These are phyloP conservation scores for Limnanthes douglasii DNA, from an alignment of 345 rosid species.

Conservation along the genomic window DNA sequence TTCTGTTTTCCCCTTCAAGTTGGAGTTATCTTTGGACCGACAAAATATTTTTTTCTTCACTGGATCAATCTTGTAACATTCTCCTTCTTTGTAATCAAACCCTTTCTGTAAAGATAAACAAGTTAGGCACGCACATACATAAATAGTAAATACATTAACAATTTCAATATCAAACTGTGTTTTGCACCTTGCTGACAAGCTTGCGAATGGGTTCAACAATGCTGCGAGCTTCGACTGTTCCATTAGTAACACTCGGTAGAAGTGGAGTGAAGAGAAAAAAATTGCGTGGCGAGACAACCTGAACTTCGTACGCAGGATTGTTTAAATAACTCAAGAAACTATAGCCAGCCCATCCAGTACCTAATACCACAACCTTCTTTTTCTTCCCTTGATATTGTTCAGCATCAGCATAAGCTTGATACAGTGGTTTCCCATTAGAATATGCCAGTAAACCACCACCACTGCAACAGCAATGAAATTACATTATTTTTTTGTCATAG, in stretches of 20 bases:
- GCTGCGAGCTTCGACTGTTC: constrained; percentile 85
- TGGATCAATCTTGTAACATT: constrained; percentile 51
- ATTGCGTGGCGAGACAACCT: constrained; percentile 64
- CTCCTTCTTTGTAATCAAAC: constrained; percentile 47
- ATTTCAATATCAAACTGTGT: background rate
- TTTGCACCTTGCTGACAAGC: constrained; percentile 36
- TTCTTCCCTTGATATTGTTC: constrained; percentile 15
- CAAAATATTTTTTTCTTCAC: constrained; percentile 38
- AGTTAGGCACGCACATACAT: background rate
- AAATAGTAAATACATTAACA: background rate
- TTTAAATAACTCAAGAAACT: constrained; percentile 53
- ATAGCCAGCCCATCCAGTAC: constrained; percentile 77
- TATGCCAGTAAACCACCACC: constrained; percentile 39
- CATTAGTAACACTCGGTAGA: constrained; percentile 68
- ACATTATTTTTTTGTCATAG: too few species aligned
- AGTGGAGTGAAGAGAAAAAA: constrained; percentile 80
- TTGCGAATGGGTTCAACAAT: constrained; percentile 63
- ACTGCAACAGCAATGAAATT: constrained; percentile 15
- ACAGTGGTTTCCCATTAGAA: constrained; percentile 18
- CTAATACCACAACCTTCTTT: constrained; percentile 69
- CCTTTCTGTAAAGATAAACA: constrained; percentile 27
- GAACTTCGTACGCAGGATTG: constrained; percentile 38
- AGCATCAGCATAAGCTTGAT: constrained; percentile 7
- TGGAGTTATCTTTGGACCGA: constrained; percentile 21
- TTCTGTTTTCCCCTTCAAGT: constrained; percentile 27